Conservation (phyloP, 2,329 filamentous ascomycete species). For the Epichloe amarillans region DNA sequence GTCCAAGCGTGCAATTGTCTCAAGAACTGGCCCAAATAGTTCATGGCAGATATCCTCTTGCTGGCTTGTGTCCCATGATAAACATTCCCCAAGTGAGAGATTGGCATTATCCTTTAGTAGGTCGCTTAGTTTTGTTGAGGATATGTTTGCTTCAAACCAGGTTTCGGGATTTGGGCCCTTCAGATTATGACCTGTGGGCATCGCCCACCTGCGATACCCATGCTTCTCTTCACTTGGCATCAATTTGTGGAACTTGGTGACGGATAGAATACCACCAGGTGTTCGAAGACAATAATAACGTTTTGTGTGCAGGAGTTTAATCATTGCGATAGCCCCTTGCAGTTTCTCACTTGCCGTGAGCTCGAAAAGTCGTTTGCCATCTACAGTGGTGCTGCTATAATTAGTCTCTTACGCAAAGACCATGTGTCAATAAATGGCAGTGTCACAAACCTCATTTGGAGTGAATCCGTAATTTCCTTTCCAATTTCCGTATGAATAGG, state of each 20-base stretch:
- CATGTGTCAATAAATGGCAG: not conserved
- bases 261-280: conserved; percentile 10
- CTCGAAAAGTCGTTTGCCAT: conserved; percentile 10
- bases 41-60: conserved; percentile 12
- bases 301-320: conserved; percentile 12
- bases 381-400: conserved; percentile 6
- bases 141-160: conserved; percentile 18
- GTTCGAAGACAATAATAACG: conserved; percentile 8
- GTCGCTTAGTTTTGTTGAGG: conserved; percentile 10
- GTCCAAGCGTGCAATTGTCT: conserved; percentile 20
- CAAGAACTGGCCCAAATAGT: conserved; percentile 16
- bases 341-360: conserved; percentile 3
- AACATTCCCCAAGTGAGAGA: conserved; percentile 15
- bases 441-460: conserved; percentile 14
- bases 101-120: conserved; percentile 13
- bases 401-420: not conserved
- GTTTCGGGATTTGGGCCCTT: not conserved
- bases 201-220: conserved; percentile 4
- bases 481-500: conserved; percentile 10
- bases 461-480: conserved; percentile 10
- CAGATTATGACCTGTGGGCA: not conserved
- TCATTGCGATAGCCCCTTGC: conserved; percentile 9
- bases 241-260: conserved; percentile 13
- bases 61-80: conserved; percentile 13
- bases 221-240: not conserved